Evolutionary conservation across 768 basidiomycete species (phyloP).

Genomic region (Phanerodontia chrysosporium): DNA sequence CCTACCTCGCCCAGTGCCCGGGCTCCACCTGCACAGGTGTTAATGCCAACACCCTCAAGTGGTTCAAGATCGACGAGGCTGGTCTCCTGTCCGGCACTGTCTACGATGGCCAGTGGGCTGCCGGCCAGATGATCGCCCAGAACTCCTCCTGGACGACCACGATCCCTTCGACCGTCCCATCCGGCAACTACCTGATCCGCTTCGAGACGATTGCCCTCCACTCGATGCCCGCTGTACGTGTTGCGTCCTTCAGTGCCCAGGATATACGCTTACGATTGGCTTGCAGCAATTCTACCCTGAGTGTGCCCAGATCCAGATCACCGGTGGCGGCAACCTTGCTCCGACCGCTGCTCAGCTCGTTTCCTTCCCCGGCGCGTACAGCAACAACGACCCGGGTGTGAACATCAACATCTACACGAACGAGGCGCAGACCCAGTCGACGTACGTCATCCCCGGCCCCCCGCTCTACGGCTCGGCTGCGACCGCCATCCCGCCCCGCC

Average conservation of each 20-base stretch:
- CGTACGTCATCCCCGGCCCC: conserved; percentile 38
- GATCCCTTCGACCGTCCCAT: conserved; percentile 13
- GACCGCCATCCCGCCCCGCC: conserved; percentile 10
- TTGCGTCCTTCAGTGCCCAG: neutral
- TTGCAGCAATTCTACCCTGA: conserved; percentile 36
- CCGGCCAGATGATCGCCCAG: conserved; percentile 31
- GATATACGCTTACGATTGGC: neutral
- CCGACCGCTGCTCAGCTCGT: conserved; percentile 31
- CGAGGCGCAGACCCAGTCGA: conserved; percentile 29
- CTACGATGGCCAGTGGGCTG: conserved; percentile 29
- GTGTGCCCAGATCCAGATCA: conserved; percentile 26
- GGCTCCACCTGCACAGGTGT: conserved; percentile 29
- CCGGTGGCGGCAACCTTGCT: conserved; percentile 25
- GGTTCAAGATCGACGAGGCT: conserved; percentile 37
- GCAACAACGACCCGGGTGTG: conserved; percentile 29
- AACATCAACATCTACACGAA: conserved; percentile 36
- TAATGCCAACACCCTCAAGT: conserved; percentile 26
- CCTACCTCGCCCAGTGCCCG: conserved; percentile 35
- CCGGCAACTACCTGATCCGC: conserved; percentile 17
- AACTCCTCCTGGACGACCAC: conserved; percentile 29
- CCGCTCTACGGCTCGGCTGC: conserved; percentile 24
- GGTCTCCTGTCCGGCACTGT: conserved; percentile 30
- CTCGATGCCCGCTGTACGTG: conserved; percentile 13
- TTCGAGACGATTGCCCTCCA: conserved; percentile 18
- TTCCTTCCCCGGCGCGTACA: conserved; percentile 34